phyloP scores from a whole-genome alignment of 805 yeast species.

The Starmerella bombi region DNA sequence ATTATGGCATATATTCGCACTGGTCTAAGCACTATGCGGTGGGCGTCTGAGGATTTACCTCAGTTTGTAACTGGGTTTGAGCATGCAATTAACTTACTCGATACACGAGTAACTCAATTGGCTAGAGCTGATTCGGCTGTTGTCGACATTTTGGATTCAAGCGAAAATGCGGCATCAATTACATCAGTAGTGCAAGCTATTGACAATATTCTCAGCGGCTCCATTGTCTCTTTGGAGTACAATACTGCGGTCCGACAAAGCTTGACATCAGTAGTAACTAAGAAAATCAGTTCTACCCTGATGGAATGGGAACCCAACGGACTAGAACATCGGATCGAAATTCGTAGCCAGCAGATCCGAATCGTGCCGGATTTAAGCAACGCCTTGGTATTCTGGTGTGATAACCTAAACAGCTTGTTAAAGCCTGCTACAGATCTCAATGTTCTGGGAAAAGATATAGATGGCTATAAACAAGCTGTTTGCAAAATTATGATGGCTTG shows the following conservation, averaged over 20 bases:
- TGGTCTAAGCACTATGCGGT: slow-evolving; percentile 5
- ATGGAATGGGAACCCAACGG: background rate
- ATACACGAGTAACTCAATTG: slow-evolving; percentile 4
- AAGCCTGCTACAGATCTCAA: background rate
- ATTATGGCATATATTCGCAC: slow-evolving; percentile 3
- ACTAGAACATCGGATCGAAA: slow-evolving; percentile 1
- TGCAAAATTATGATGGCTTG: slow-evolving; percentile 1
- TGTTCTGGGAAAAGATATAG: slow-evolving; percentile 15
- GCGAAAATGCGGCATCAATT: too few relatives aligned
- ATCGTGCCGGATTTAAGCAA: slow-evolving; percentile 1
- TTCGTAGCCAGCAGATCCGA: background rate
- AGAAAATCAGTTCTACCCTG: background rate
- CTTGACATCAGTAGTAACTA: background rate
- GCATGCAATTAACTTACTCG: background rate
- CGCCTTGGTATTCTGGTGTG: slow-evolving; percentile 2
- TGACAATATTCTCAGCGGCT: too few relatives aligned
- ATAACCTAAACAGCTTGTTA: slow-evolving; percentile 1
- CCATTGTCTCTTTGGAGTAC: slow-evolving; percentile 3
- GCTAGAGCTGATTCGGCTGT: slow-evolving; percentile 5
- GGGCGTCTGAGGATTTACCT: slow-evolving; percentile 3
- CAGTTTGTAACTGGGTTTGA: slow-evolving; percentile 9
- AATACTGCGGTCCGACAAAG: background rate
- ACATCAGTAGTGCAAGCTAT: too few relatives aligned
- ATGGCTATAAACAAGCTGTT: background rate
- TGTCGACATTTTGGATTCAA: background rate